phyloP scores from a whole-genome alignment of 2,329 filamentous ascomycete genomes.

The Fusarium concolor region DNA sequence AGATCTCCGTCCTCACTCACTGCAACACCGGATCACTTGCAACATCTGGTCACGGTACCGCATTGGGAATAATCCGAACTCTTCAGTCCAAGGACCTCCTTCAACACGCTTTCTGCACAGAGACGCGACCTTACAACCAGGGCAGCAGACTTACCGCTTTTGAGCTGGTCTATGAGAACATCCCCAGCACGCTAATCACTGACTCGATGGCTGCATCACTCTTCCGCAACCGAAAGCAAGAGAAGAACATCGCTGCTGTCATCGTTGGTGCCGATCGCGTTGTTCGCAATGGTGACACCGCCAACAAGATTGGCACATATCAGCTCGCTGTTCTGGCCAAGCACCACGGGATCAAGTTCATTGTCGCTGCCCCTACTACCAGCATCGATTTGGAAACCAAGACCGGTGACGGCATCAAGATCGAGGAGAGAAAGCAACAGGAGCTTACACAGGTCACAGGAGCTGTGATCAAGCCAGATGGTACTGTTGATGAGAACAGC shows the following conservation, averaged over 20 bases:
- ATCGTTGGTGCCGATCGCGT: constrained; percentile 96
- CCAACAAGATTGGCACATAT: constrained; percentile 99
- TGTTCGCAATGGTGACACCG: constrained; percentile 95
- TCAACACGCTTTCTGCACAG: constrained; percentile 91
- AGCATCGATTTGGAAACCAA: constrained; percentile 88
- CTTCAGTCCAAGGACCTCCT: constrained; percentile 75
- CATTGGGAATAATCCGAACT: constrained; percentile 91
- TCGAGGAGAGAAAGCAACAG: constrained; percentile 84
- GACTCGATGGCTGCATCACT: constrained; percentile 97
- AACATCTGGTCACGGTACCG: constrained; percentile 97
- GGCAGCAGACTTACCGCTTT: constrained; percentile 94
- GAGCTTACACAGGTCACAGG: constrained; percentile 90
- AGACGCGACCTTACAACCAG: constrained; percentile 98
- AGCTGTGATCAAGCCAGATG: constrained; percentile 73
- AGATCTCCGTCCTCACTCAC: constrained; percentile 89
- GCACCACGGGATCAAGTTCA: constrained; percentile 90
- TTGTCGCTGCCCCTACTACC: constrained; percentile 94
- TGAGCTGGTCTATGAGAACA: constrained; percentile 93
- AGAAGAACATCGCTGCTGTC: constrained; percentile 81
- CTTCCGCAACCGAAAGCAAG: constrained; percentile 71
- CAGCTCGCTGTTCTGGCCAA: constrained; percentile 89
- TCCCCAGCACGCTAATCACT: constrained; percentile 91
- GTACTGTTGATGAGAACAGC: constrained; percentile 69
- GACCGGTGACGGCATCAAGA: constrained; percentile 83
- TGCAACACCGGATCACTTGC: constrained; percentile 98